Conservation (phyloP, 1,284 basidiomycete genomes). For the Microbotryomycetes sp. region DNA sequence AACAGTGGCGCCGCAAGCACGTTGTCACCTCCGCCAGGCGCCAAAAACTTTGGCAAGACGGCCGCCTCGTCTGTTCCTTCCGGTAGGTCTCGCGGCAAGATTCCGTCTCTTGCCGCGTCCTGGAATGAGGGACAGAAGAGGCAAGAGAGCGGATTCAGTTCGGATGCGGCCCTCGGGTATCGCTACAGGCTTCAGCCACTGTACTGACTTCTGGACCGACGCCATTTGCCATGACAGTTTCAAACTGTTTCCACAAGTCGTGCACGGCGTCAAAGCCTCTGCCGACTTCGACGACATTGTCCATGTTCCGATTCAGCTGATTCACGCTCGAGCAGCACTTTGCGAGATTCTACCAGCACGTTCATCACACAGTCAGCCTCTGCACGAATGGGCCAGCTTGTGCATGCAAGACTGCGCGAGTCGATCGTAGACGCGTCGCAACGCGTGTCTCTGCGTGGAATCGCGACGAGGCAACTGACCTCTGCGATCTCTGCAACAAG, state of each 20-base stretch:
- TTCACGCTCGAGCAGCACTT: constrained; percentile 21
- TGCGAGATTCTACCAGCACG: constrained; percentile 16
- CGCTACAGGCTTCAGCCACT: too few species aligned
- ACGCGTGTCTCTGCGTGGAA: neutral
- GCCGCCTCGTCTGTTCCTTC: constrained; percentile 9
- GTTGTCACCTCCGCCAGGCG: constrained; percentile 17
- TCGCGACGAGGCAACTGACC: constrained; percentile 1
- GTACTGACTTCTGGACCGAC: neutral
- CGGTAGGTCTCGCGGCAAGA: constrained; percentile 1
- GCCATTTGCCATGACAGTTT: constrained; percentile 15
- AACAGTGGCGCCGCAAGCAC: too few species aligned
- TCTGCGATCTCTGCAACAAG: constrained; percentile 30
- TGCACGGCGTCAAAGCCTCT: constrained; percentile 21
- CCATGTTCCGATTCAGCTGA: constrained; percentile 31
- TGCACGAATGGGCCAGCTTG: too few species aligned
- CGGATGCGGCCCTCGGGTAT: neutral
- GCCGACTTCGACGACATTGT: constrained; percentile 21
- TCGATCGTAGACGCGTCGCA: neutral
- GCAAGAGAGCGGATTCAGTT: too few species aligned
- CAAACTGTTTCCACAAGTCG: constrained; percentile 23
- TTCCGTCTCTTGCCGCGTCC: neutral
- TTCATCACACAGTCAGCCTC: neutral
- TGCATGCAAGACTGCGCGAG: neutral
- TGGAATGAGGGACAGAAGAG: neutral
- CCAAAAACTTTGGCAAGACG: constrained; percentile 7